These are phyloP conservation scores for Pulveroboletus sp. DNA, from an alignment of 768 basidiomycete genomes.

Conservation along the genomic window DNA sequence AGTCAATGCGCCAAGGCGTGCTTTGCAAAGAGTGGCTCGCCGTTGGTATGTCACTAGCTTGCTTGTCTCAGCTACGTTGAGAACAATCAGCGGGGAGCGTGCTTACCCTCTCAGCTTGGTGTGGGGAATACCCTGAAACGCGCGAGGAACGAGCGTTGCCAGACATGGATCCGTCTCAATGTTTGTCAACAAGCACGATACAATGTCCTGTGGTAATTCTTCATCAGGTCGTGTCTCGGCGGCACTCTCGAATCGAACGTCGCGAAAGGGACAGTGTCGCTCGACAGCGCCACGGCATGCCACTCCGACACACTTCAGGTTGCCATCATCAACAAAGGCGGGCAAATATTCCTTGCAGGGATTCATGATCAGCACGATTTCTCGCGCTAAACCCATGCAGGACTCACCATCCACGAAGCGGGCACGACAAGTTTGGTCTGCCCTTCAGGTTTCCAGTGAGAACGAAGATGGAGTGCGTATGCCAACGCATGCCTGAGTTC, in stretches of 20 bases:
- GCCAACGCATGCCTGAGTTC: slow-evolving; percentile 17
- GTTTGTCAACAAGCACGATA: slow-evolving; percentile 10
- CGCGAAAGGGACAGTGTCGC: slow-evolving; percentile 14
- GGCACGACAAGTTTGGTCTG: slow-evolving; percentile 19
- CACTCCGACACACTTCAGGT: background rate
- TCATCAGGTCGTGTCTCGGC: slow-evolving; percentile 4
- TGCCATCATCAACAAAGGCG: background rate
- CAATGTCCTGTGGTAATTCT: slow-evolving; percentile 9
- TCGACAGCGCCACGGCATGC: background rate
- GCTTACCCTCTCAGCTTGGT: slow-evolving; percentile 17
- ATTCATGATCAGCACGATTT: background rate
- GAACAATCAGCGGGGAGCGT: background rate
- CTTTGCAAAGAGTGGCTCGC: background rate
- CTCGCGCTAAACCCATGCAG: background rate
- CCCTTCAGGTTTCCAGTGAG: slow-evolving; percentile 18
- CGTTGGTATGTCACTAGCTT: slow-evolving; percentile 6
- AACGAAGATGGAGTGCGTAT: slow-evolving; percentile 23
- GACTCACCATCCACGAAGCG: slow-evolving; percentile 25
- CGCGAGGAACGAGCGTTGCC: slow-evolving; percentile 9
- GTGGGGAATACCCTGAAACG: slow-evolving; percentile 16
- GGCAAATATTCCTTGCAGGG: slow-evolving; percentile 10
- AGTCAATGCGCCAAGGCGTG: slow-evolving; percentile 4
- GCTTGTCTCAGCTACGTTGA: slow-evolving; percentile 3
- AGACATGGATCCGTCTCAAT: background rate
- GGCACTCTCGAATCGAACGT: slow-evolving; percentile 15